These are phyloP conservation scores for Termitomyces sp. DNA, from an alignment of 768 basidiomycete genomes.

Conservation along the genomic window DNA sequence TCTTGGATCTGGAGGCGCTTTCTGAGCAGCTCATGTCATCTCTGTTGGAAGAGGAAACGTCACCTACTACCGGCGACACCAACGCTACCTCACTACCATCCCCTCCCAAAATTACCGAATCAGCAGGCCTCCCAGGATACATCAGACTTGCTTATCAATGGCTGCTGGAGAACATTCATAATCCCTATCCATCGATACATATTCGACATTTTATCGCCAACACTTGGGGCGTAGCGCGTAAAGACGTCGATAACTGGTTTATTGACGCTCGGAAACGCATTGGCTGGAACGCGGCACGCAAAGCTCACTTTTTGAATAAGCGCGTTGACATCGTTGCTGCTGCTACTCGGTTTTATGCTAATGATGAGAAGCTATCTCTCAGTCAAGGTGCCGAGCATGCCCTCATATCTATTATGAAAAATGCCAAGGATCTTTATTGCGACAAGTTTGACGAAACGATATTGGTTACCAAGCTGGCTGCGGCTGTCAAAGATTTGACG, in stretches of 20 bases:
- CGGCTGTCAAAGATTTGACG: constrained; percentile 25
- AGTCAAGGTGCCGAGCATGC: constrained; percentile 17
- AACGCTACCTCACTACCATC: too few species aligned
- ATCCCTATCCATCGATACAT: constrained; percentile 45
- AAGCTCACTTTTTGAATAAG: constrained; percentile 26
- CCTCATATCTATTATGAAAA: constrained; percentile 19
- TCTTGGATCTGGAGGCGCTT: too few species aligned
- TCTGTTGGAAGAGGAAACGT: too few species aligned
- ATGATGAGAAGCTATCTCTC: constrained; percentile 18
- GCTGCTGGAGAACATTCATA: constrained; percentile 42
- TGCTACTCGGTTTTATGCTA: constrained; percentile 30
- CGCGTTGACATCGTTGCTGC: constrained; percentile 35
- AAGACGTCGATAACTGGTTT: constrained; percentile 48
- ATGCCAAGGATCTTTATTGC: constrained; percentile 18
- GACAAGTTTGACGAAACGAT: constrained; percentile 23
- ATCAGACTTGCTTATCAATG: constrained; percentile 32
- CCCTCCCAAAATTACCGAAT: too few species aligned
- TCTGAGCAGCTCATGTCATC: too few species aligned
- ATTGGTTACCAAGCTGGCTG: constrained; percentile 24
- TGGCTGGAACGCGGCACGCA: constrained; percentile 46
- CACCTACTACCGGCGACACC: too few species aligned
- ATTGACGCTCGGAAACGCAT: constrained; percentile 46
- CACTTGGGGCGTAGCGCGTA: constrained; percentile 18
- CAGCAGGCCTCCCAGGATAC: too few species aligned
- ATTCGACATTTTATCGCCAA: constrained; percentile 26